Conservation (phyloP, 805 yeast genomes). For the Osmozyma mogii region DNA sequence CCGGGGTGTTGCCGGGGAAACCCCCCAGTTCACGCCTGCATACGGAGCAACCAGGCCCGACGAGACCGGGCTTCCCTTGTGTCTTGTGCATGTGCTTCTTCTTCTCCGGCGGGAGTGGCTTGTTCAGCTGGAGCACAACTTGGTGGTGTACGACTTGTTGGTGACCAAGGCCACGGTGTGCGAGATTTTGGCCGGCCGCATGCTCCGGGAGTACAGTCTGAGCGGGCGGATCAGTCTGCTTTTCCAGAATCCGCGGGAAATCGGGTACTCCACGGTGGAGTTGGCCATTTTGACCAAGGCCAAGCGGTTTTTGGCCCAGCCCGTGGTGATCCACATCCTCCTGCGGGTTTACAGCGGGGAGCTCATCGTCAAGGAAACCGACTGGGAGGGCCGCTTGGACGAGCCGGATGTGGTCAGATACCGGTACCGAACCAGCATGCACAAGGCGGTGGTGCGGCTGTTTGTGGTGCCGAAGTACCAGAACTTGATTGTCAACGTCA, state of each 20-base stretch:
- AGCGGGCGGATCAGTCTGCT: constrained; percentile 37
- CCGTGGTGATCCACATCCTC: constrained; percentile 38
- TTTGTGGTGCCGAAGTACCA: constrained; percentile 35
- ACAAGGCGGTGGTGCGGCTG: constrained; percentile 22
- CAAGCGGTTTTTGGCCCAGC: constrained; percentile 44
- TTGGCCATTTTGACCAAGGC: constrained; percentile 46
- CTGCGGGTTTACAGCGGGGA: constrained; percentile 48
- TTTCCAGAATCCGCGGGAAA: constrained; percentile 39
- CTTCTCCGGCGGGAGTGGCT: constrained; percentile 30
- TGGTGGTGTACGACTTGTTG: constrained; percentile 29
- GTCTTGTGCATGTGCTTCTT: constrained; percentile 25
- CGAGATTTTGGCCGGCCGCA: constrained; percentile 44
- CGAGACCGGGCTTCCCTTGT: constrained; percentile 11
- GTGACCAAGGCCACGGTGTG: constrained; percentile 43
- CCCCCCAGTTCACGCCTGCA: constrained; percentile 16
- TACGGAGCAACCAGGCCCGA: constrained; percentile 8
- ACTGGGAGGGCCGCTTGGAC: constrained; percentile 3
- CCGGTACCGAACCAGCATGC: constrained; percentile 23
- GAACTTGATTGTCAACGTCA: constrained; percentile 30
- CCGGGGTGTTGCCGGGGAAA: constrained; percentile 4
- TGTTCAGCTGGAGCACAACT: constrained; percentile 32
- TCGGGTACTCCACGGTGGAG: constrained; percentile 39
- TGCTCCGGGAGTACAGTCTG: constrained; percentile 39
- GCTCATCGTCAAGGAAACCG: constrained; percentile 26
- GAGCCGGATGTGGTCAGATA: constrained; percentile 21